These are phyloP conservation scores for Wickerhamiella sergipiensis DNA, from an alignment of 805 yeast species.

Conservation along the genomic window DNA sequence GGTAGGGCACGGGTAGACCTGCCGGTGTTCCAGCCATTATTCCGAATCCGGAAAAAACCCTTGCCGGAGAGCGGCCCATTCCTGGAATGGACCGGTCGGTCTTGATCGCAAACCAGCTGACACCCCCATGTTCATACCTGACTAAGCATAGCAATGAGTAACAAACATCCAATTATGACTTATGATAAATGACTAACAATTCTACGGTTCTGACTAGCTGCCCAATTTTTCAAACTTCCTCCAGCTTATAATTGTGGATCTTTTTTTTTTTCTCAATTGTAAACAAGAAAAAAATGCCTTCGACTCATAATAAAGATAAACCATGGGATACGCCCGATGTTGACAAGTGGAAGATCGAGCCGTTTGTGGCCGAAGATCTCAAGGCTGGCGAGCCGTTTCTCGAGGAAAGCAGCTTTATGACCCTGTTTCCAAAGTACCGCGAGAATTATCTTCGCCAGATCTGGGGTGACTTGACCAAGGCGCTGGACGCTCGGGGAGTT, in stretches of 20 bases:
- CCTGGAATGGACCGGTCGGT: background rate
- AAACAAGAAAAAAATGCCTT: conserved; percentile 46
- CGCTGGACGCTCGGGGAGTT: conserved; percentile 55
- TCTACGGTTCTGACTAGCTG: no score
- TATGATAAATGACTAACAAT: no score
- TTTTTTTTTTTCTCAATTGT: background rate
- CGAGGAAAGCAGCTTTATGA: conserved; percentile 93
- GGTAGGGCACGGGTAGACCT: background rate
- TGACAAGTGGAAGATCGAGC: conserved; percentile 84
- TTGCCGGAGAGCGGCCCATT: background rate
- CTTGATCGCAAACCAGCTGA: no score
- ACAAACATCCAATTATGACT: no score
- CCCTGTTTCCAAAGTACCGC: conserved; percentile 91
- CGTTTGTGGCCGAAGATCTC: conserved; percentile 81
- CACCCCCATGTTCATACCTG: background rate
- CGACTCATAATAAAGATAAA: conserved; percentile 86
- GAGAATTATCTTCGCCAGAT: conserved; percentile 77
- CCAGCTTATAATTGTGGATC: background rate
- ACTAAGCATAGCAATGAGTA: background rate
- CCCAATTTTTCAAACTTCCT: background rate
- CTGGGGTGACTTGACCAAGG: conserved; percentile 86
- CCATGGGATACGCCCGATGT: conserved; percentile 97
- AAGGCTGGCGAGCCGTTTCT: conserved; percentile 76
- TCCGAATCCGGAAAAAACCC: background rate
- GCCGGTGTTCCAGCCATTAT: background rate